Percentiles rank a stretch among this genome's conserved stretches.
Evolutionary conservation across 192 early-diverging fungal genomes (phyloP).

Genomic region (Bifiguratus adelaidae): DNA sequence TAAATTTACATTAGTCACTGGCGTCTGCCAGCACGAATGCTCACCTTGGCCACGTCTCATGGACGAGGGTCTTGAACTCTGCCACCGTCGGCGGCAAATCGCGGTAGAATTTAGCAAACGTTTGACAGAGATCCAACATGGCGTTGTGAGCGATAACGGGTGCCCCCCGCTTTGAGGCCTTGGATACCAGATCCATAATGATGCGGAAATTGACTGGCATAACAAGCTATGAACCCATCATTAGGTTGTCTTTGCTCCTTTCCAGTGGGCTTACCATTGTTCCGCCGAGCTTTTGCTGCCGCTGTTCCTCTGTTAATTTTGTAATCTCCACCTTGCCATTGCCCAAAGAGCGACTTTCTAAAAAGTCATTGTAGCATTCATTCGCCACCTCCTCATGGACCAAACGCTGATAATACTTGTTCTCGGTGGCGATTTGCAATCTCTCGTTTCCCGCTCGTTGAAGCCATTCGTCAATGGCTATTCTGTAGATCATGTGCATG

Average conservation of each 20-base stretch:
- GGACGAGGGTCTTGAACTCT: conserved; percentile 55
- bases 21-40: neutral
- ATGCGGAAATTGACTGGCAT: conserved; percentile 47
- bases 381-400: conserved; percentile 64
- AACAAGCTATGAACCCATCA: too few species aligned
- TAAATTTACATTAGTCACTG: conserved; percentile 10
- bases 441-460: conserved; percentile 10
- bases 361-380: neutral
- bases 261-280: conserved; percentile 3
- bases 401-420: conserved; percentile 56
- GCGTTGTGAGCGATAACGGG: conserved; percentile 89
- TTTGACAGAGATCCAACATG: conserved; percentile 78
- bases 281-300: conserved; percentile 9
- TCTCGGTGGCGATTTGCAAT: conserved; percentile 32
- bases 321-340: conserved; percentile 36
- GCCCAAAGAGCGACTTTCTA: too few species aligned
- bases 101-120: conserved; percentile 61
- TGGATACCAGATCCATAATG: conserved; percentile 68
- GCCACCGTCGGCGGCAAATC: conserved; percentile 51
- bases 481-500: conserved; percentile 7
- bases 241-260: neutral
- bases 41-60: conserved; percentile 47
- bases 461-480: conserved; percentile 28
- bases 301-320: conserved; percentile 36
- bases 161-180: conserved; percentile 53